Conservation (phyloP, 1,139 yeast genomes). For the Hanseniaspora gamundiae region DNA sequence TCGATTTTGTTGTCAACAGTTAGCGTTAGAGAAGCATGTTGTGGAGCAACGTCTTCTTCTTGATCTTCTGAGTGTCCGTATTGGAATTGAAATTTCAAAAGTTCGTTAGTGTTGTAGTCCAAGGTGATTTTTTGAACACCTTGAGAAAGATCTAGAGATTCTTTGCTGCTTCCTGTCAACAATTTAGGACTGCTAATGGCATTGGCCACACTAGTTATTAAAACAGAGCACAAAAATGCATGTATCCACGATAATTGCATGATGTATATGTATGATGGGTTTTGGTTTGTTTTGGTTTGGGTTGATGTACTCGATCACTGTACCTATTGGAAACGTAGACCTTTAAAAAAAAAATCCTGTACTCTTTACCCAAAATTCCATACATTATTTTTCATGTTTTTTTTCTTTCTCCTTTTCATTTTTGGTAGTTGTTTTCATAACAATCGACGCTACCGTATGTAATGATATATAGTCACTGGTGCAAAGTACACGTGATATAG, state of each 20-base stretch:
- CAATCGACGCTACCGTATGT: no score
- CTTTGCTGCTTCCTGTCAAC: not conserved
- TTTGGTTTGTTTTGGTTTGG: not conserved
- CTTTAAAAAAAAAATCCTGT: no score
- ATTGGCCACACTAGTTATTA: not conserved
- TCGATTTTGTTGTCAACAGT: constrained; percentile 4
- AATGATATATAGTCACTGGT: no score
- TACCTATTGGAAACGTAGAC: no score
- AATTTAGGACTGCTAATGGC: not conserved
- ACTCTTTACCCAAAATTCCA: no score
- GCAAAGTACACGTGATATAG: no score
- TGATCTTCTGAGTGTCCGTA: not conserved
- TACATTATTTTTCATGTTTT: no score
- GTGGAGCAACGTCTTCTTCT: not conserved
- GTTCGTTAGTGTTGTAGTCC: not conserved
- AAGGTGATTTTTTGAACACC: not conserved
- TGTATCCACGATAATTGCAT: not conserved
- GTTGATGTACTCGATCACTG: no score
- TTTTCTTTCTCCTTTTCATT: no score
- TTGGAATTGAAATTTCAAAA: not conserved
- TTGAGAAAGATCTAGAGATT: not conserved
- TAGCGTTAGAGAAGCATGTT: constrained; percentile 3
- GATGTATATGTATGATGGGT: not conserved
- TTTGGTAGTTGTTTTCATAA: no score
- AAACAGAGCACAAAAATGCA: not conserved